Percentiles rank a stretch among this genome's conserved stretches.
phyloP scores from a whole-genome alignment of 2,329 filamentous ascomycete genomes.

The Fusarium praegraminearum region DNA sequence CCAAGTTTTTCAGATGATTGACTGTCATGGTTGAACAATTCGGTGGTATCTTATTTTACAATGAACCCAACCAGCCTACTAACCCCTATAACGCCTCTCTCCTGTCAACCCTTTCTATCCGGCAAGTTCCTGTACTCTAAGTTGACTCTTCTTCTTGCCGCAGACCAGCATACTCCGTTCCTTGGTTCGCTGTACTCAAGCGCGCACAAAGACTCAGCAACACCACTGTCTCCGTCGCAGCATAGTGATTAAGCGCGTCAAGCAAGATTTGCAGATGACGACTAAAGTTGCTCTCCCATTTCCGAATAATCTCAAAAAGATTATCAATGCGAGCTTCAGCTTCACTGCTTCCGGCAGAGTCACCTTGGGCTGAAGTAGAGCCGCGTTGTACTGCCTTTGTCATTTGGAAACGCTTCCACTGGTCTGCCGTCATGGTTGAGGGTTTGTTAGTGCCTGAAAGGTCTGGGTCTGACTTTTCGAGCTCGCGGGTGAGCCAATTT shows the following conservation, averaged over 20 bases:
- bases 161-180: constrained; percentile 72
- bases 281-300: constrained; percentile 94
- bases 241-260: constrained; percentile 96
- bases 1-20: background rate
- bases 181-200: constrained; percentile 84
- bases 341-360: constrained; percentile 52
- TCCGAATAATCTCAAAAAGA: constrained; percentile 86
- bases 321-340: constrained; percentile 71
- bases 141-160: constrained; percentile 67
- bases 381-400: constrained; percentile 58
- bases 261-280: constrained; percentile 92
- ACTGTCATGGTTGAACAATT: constrained; percentile 27
- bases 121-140: constrained; percentile 13
- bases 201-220: constrained; percentile 88
- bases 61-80: constrained; percentile 34
- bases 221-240: constrained; percentile 96
- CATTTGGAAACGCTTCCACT: constrained; percentile 70
- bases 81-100: constrained; percentile 41
- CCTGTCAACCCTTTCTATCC: constrained; percentile 5
- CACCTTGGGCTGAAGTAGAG: constrained; percentile 49
- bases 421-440: constrained; percentile 68
- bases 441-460: constrained; percentile 72
- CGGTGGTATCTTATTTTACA: constrained; percentile 45
- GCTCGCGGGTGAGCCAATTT: constrained; percentile 83
- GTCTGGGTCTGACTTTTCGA: constrained; percentile 86